Evolutionary conservation across 2,329 filamentous ascomycete species (phyloP).

Genomic region (Venturia oleaginea): DNA sequence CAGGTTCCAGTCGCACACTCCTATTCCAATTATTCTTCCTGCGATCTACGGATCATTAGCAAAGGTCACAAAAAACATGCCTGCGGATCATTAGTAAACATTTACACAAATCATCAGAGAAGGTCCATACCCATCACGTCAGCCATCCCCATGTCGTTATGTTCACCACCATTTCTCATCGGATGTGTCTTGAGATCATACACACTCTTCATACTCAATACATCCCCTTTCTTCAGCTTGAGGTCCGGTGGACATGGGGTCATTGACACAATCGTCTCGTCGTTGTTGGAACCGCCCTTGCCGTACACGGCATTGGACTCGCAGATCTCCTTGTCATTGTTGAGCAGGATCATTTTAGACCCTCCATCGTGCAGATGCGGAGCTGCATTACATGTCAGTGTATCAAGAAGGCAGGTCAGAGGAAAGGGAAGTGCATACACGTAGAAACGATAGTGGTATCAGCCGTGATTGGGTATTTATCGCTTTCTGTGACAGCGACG

Average conservation of each 20-base stretch:
- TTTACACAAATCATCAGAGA: too few relatives aligned
- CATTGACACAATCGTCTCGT: neutral
- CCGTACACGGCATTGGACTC: neutral
- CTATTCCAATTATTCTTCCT: too few relatives aligned
- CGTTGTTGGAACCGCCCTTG: neutral
- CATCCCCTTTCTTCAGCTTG: conserved; percentile 2
- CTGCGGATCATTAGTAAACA: too few relatives aligned
- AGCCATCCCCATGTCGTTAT: neutral
- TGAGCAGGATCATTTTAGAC: neutral
- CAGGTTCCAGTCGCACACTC: too few relatives aligned
- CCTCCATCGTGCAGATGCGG: conserved; percentile 9
- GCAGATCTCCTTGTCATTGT: conserved; percentile 2
- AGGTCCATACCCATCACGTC: conserved; percentile 8
- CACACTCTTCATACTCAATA: neutral
- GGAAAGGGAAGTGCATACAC: neutral
- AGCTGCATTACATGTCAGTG: neutral
- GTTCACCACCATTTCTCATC: neutral
- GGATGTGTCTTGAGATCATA: conserved; percentile 10
- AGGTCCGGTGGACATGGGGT: neutral
- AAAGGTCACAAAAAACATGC: conserved; percentile 1
- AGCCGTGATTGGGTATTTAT: neutral
- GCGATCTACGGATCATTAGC: neutral
- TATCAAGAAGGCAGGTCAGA: neutral
- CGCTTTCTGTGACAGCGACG: neutral
- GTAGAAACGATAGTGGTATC: neutral